Percentiles rank a stretch among this genome's conserved stretches.
phyloP scores from a whole-genome alignment of 1,284 basidiomycete species.

The Moniliella sp. region DNA sequence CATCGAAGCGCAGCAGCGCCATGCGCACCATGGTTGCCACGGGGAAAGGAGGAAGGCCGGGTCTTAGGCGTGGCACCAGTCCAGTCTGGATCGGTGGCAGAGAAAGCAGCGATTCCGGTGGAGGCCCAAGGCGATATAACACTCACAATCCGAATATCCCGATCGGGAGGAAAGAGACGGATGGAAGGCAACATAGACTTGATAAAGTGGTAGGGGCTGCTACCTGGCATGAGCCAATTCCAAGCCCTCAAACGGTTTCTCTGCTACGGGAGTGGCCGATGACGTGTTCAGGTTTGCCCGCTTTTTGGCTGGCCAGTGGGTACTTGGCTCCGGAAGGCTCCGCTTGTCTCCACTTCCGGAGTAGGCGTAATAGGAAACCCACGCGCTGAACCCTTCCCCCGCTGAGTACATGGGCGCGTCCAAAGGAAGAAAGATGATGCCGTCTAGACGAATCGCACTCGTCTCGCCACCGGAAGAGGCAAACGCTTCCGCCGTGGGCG shows the following conservation, averaged over 20 bases:
- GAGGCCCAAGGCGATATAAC: constrained; percentile 21
- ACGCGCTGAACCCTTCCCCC: neutral
- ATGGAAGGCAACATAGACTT: constrained; percentile 18
- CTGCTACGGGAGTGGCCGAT: too few relatives aligned
- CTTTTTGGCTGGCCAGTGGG: too few relatives aligned
- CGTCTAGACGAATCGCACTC: constrained; percentile 7
- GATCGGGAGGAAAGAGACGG: constrained; percentile 11
- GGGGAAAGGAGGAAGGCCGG: constrained; percentile 5
- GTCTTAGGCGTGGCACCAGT: constrained; percentile 4
- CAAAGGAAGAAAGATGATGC: constrained; percentile 5
- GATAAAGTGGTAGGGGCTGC: constrained; percentile 17
- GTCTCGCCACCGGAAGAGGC: too few relatives aligned
- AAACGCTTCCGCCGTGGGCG: too few relatives aligned
- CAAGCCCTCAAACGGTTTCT: neutral
- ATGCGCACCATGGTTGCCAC: constrained; percentile 5
- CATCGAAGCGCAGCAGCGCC: constrained; percentile 13
- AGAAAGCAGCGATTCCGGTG: constrained; percentile 12
- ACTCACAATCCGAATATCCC: constrained; percentile 19
- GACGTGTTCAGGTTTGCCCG: too few relatives aligned
- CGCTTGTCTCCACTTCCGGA: too few relatives aligned
- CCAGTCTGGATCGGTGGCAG: constrained; percentile 1
- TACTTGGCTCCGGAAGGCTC: too few relatives aligned
- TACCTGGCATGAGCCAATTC: constrained; percentile 4
- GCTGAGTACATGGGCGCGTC: neutral
- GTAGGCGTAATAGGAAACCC: too few relatives aligned